phyloP scores from a whole-genome alignment of 768 basidiomycete species.

The Gyrodon lividus region DNA sequence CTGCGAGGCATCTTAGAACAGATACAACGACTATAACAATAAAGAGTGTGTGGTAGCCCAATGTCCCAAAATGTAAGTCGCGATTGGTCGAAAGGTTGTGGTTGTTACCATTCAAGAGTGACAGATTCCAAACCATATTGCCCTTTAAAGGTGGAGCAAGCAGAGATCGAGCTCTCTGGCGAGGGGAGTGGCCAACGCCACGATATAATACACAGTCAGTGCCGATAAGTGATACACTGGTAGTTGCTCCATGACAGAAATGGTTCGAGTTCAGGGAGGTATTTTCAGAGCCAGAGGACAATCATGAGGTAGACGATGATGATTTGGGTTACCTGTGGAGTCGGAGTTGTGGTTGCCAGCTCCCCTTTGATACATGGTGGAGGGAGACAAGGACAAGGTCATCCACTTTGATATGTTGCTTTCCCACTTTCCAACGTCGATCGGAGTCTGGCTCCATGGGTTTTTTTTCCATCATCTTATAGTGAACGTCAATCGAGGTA shows the following conservation, averaged over 20 bases:
- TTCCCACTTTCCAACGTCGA: slow-evolving; percentile 60
- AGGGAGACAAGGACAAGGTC: slow-evolving; percentile 74
- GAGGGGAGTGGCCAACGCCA: too few relatives aligned
- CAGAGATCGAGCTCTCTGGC: too few relatives aligned
- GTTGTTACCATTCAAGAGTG: too few relatives aligned
- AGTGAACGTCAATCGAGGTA: slow-evolving; percentile 7
- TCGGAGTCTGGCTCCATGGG: slow-evolving; percentile 67
- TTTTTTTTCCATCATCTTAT: slow-evolving; percentile 47
- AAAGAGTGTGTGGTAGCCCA: too few relatives aligned
- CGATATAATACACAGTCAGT: too few relatives aligned
- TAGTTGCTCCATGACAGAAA: not conserved
- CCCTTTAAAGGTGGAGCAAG: too few relatives aligned
- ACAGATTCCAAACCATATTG: too few relatives aligned
- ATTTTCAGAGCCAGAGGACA: not conserved
- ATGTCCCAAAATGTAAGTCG: too few relatives aligned
- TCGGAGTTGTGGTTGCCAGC: slow-evolving; percentile 79
- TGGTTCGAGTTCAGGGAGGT: not conserved
- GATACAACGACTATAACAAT: too few relatives aligned
- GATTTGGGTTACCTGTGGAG: slow-evolving; percentile 27
- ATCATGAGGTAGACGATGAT: slow-evolving; percentile 1
- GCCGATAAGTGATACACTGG: too few relatives aligned
- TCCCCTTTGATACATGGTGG: slow-evolving; percentile 80
- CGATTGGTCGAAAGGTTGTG: too few relatives aligned
- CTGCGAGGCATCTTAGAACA: too few relatives aligned
- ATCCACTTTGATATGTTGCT: slow-evolving; percentile 54